These are phyloP conservation scores for Tieghemostelium lacteum DNA, from an alignment of 78 protist species.

Conservation along the genomic window DNA sequence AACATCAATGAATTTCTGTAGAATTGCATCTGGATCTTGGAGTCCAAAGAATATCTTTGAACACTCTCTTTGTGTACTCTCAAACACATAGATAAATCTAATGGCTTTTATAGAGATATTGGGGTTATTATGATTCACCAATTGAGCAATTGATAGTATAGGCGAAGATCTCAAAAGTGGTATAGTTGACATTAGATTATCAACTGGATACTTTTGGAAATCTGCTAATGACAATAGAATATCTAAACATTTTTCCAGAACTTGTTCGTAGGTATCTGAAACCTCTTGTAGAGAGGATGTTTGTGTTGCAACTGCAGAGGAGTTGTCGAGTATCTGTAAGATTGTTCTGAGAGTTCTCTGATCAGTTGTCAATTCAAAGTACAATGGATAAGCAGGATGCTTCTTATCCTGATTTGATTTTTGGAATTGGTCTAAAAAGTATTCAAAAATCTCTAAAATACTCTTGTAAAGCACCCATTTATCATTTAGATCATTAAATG, in stretches of 20 bases:
- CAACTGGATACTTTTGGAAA: conserved; percentile 1
- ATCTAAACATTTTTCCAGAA: conserved; percentile 36
- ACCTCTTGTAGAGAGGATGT: too few species aligned
- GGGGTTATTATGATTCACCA: conserved; percentile 34
- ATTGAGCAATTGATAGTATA: conserved; percentile 38
- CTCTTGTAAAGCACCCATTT: conserved; percentile 45
- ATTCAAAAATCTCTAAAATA: conserved; percentile 25
- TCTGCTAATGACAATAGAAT: conserved; percentile 41
- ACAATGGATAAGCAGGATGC: conserved; percentile 53
- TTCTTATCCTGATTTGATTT: conserved; percentile 6
- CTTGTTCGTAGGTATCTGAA: too few species aligned
- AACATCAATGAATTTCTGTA: conserved; percentile 34
- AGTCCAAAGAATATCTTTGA: conserved; percentile 11
- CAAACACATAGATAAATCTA: conserved; percentile 52
- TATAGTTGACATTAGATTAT: conserved; percentile 20
- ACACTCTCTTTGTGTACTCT: conserved; percentile 15
- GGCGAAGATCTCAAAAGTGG: conserved; percentile 15
- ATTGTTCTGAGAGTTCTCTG: not conserved
- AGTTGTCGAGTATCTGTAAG: not conserved
- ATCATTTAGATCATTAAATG: conserved; percentile 22
- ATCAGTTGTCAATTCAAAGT: conserved; percentile 13
- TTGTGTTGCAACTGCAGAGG: too few species aligned
- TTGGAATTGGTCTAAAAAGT: conserved; percentile 41
- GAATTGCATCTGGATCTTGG: conserved; percentile 7
- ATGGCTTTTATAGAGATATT: conserved; percentile 19